A percentile compares a stretch with the other conserved stretches of the same genome.
Conservation (phyloP, 306 rosid species). For the Argentina anserina region DNA sequence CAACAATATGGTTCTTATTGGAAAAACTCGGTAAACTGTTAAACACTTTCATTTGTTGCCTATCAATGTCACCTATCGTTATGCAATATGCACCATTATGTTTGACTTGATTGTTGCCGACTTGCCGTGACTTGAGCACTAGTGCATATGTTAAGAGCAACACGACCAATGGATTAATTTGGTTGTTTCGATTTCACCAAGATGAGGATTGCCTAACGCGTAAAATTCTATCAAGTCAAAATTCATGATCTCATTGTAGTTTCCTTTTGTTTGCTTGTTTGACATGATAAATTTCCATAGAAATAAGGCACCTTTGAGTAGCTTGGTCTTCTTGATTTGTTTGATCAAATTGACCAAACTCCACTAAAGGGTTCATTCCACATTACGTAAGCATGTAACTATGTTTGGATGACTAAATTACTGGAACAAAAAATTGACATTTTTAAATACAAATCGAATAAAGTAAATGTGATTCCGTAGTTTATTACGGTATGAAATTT, state of each 20-base stretch:
- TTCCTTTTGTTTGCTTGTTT: constrained; percentile 2
- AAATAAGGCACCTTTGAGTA: neutral
- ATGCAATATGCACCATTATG: neutral
- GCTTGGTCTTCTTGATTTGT: neutral
- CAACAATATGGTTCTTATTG: too few species aligned
- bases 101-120: neutral
- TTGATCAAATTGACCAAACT: neutral
- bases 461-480: neutral
- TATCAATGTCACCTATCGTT: neutral
- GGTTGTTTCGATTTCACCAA: constrained; percentile 2
- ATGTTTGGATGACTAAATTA: too few species aligned
- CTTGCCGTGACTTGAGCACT: neutral
- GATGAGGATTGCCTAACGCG: neutral
- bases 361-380: neutral
- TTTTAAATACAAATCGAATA: too few species aligned
- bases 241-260: neutral
- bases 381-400: neutral
- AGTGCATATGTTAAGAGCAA: neutral
- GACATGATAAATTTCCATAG: neutral
- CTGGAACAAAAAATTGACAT: neutral
- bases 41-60: neutral
- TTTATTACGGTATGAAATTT: too few species aligned
- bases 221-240: neutral
- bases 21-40: too few species aligned
- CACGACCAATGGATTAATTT: neutral